These are phyloP conservation scores for Mycena kentingensis DNA, from an alignment of 768 basidiomycete species.

Conservation along the genomic window DNA sequence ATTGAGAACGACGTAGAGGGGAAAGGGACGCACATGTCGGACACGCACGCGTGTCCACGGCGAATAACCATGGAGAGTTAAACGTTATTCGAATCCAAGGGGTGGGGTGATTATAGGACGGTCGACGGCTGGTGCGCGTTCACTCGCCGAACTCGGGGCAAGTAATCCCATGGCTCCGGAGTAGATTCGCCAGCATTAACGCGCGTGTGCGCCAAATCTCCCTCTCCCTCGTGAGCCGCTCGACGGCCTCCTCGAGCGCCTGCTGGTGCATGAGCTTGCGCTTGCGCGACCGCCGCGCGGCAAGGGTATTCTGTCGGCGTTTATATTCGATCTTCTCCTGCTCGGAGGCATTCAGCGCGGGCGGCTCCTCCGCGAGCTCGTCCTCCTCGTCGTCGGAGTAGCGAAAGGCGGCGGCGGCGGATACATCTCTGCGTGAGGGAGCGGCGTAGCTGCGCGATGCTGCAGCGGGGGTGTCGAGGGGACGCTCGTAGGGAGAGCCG, in stretches of 20 bases:
- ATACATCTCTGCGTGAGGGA: slow-evolving; percentile 67
- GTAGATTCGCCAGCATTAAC: slow-evolving; percentile 39
- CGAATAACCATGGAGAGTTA: slow-evolving; percentile 11
- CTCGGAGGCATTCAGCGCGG: slow-evolving; percentile 37
- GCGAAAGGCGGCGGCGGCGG: slow-evolving; percentile 57
- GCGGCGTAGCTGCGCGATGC: slow-evolving; percentile 54
- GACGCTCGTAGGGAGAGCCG: slow-evolving; percentile 9
- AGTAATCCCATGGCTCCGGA: slow-evolving; percentile 48
- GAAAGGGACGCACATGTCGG: slow-evolving; percentile 22
- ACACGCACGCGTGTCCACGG: slow-evolving; percentile 20
- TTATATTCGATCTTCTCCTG: slow-evolving; percentile 66
- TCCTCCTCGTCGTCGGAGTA: slow-evolving; percentile 47
- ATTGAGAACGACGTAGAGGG: neutral
- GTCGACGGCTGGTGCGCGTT: slow-evolving; percentile 25
- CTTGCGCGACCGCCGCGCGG: slow-evolving; percentile 65
- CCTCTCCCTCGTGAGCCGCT: slow-evolving; percentile 47
- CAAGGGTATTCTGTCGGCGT: slow-evolving; percentile 71
- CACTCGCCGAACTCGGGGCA: slow-evolving; percentile 40
- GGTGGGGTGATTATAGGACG: too few relatives aligned
- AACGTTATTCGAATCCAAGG: too few relatives aligned
- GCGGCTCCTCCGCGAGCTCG: slow-evolving; percentile 31
- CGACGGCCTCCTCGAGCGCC: slow-evolving; percentile 51
- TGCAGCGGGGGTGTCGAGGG: slow-evolving; percentile 63
- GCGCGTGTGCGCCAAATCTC: slow-evolving; percentile 56
- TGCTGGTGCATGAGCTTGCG: slow-evolving; percentile 66